phyloP scores from a whole-genome alignment of 2,329 filamentous ascomycete species.

The Bisporella sp. region DNA sequence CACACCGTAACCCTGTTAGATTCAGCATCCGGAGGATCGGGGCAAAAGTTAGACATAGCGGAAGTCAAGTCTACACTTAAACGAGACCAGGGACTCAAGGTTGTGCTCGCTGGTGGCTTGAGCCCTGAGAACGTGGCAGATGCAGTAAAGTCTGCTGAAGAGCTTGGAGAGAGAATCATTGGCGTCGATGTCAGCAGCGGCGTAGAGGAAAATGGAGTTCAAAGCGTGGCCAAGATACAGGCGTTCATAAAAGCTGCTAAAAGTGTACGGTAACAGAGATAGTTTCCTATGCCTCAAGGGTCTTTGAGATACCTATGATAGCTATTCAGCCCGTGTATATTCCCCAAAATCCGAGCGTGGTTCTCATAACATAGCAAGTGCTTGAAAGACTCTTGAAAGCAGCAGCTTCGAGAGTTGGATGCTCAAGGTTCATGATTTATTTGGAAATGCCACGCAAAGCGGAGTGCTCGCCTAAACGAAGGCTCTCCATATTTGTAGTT shows the following conservation, averaged over 20 bases:
- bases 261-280: constrained; percentile 18
- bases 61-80: constrained; percentile 61
- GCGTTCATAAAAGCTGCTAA: constrained; percentile 75
- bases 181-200: constrained; percentile 93
- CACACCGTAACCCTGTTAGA: constrained; percentile 82
- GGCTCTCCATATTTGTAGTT: no score
- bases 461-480: no score
- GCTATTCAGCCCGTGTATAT: no score
- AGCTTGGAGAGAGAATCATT: constrained; percentile 55
- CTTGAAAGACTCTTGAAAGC: no score
- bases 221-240: constrained; percentile 73
- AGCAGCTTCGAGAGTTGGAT: no score
- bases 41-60: constrained; percentile 66
- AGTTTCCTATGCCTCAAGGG: background rate
- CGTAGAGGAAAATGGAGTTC: constrained; percentile 76
- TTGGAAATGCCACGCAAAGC: no score
- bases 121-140: constrained; percentile 70
- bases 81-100: constrained; percentile 61
- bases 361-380: no score
- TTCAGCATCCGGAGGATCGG: constrained; percentile 75
- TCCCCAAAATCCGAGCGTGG: no score
- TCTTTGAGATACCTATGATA: no score
- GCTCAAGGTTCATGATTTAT: no score
- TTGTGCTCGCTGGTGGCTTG: constrained; percentile 82
- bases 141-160: constrained; percentile 56